A percentile compares a stretch with the other conserved stretches of the same genome.
phyloP scores from a whole-genome alignment of 2,329 filamentous ascomycete genomes.

The Botrytis elliptica region DNA sequence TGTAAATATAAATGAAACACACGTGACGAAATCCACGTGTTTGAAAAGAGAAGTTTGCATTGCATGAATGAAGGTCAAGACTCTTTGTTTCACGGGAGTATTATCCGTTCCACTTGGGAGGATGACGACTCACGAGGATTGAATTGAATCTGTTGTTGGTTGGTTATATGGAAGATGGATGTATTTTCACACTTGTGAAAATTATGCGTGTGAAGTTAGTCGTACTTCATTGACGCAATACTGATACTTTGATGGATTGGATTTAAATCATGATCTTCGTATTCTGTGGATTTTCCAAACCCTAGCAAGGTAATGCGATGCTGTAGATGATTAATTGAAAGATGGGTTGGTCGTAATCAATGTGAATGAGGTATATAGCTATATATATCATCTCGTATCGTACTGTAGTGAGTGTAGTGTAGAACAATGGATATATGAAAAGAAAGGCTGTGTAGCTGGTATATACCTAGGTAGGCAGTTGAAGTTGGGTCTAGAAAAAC shows the following conservation, averaged over 20 bases:
- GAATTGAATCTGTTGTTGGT: neutral
- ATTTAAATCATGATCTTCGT: slow-evolving; percentile 9
- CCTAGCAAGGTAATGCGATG: neutral
- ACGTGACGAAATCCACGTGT: neutral
- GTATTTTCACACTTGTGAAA: slow-evolving; percentile 2
- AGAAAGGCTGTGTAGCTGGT: neutral
- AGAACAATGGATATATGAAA: neutral
- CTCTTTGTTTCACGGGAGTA: neutral
- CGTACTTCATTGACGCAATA: neutral
- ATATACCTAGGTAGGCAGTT: neutral
- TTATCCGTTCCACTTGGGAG: neutral
- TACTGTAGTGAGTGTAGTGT: neutral
- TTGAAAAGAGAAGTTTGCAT: neutral
- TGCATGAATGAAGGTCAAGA: slow-evolving; percentile 2
- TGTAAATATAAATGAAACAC: slow-evolving; percentile 1
- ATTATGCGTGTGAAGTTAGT: neutral
- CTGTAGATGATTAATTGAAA: neutral
- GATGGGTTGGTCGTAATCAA: neutral
- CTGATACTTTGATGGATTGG: neutral
- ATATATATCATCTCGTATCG: neutral
- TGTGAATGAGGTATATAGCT: neutral
- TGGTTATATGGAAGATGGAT: neutral
- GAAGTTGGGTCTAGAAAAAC: neutral
- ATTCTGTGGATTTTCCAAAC: neutral
- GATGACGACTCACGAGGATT: too few relatives aligned